Evolutionary conservation across 2,329 filamentous ascomycete genomes (phyloP), one percentile per base, ranked within the genome.

Genomic region (Laburnicola sp.): DNA sequence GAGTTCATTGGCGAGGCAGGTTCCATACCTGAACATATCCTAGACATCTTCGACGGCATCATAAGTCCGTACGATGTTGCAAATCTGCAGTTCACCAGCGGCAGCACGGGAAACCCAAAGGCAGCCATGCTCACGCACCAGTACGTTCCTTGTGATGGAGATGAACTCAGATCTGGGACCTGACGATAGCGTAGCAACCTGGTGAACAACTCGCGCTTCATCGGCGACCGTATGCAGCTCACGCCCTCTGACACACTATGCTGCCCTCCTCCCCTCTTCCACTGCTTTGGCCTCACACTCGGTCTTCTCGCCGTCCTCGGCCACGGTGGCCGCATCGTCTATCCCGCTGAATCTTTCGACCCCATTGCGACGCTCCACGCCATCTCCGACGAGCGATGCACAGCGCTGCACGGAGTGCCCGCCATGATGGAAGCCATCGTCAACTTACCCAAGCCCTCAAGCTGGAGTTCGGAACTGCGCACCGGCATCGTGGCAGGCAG

Each of bases 201-300:
- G 6, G 60, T 74, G 48, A 75, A 75, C 55, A 74, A 74, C 54
- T 69, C 71, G 21, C 65, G 68, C 42, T 74, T 75, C 60, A 73
- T 74, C 28, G 88, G 87, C 47, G 86, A 90, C 70, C 82, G 87
- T 37, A 88, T 91, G 86, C 79, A 82, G 4, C 78, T 93, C 11
- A 85, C 82, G 0, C 55, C 64, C 6, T 74, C 82, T 2, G 88
- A 92, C 64, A 77, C 86, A 6, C 78, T 94, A 8, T 93, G 89
- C 76, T 94, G 89, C 69, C 89, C 89, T 2, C 89, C 89, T 0
- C 89, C 90, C 0, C 79, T 94, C 3, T 94, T 94, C 77, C 90
- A 94, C 76, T 93, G 88, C 76, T 93, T 93, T 66, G 89, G 89
- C 1, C 81, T 93, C 6, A 88, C 92, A 1, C 82, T 91, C 2